phyloP scores from a whole-genome alignment of 331 rosid species.

The Ulmus americana region DNA sequence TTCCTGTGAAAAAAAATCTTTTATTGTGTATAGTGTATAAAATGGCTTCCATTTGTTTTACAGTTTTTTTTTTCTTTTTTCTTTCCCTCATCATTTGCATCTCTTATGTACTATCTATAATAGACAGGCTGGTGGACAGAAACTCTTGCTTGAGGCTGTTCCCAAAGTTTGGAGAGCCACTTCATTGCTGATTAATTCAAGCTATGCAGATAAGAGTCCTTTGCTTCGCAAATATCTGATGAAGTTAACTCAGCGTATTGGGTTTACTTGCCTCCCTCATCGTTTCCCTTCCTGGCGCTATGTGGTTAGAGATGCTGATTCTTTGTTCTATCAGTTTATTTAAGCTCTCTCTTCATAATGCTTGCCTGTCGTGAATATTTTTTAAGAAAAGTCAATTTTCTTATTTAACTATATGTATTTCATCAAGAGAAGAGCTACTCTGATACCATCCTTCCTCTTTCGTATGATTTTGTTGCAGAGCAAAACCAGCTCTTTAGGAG shows the following conservation, averaged over 20 bases:
- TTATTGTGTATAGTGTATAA: background rate
- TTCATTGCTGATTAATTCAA: conserved; percentile 60
- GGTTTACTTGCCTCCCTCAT: conserved; percentile 74
- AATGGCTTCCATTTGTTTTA: background rate
- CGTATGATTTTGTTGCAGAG: conserved; percentile 48
- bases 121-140: conserved; percentile 78
- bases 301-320: conserved; percentile 46
- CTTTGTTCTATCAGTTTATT: conserved; percentile 4
- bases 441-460: conserved; percentile 30
- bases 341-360: background rate
- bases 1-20: conserved; percentile 2
- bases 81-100: conserved; percentile 18
- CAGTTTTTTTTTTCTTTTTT: background rate
- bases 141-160: conserved; percentile 60
- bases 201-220: conserved; percentile 61
- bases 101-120: conserved; percentile 31
- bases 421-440: conserved; percentile 19
- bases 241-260: conserved; percentile 84
- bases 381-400: conserved; percentile 7
- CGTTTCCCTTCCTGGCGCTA: conserved; percentile 78
- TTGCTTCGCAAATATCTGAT: conserved; percentile 81
- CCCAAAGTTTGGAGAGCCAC: conserved; percentile 76
- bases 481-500: conserved; percentile 52
- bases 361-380: conserved; percentile 2
- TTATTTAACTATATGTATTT: conserved; percentile 9